phyloP scores from a whole-genome alignment of 768 basidiomycete genomes.

The Pleurotus ostreatus region DNA sequence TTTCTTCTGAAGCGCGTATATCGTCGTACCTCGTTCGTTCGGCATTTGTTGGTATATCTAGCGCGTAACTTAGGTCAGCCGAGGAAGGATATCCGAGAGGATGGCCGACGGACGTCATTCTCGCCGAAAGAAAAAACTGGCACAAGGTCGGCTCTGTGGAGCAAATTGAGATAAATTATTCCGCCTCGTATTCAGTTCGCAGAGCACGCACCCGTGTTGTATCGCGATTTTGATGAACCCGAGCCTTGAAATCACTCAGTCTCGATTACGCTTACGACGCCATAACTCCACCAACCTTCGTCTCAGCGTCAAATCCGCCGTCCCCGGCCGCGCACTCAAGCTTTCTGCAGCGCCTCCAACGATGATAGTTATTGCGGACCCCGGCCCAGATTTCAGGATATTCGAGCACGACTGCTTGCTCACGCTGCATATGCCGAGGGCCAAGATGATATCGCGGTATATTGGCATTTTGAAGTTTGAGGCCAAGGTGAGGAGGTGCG shows the following conservation, averaged over 20 bases:
- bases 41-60: constrained; percentile 98
- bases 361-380: constrained; percentile 85
- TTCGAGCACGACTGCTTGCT: constrained; percentile 88
- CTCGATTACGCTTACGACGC: neutral
- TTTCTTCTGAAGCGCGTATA: constrained; percentile 83
- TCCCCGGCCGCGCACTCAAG: constrained; percentile 93
- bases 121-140: constrained; percentile 99
- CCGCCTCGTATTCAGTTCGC: constrained; percentile 2
- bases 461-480: constrained; percentile 91
- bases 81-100: neutral
- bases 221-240: constrained; percentile 97
- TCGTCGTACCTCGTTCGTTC: constrained; percentile 86
- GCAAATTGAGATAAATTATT: neutral
- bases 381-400: constrained; percentile 64
- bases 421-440: constrained; percentile 89
- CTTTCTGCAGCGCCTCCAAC: constrained; percentile 96
- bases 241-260: constrained; percentile 38
- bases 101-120: constrained; percentile 72
- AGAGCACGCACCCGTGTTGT: constrained; percentile 66
- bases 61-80: neutral
- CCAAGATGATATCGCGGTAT: constrained; percentile 87
- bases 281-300: constrained; percentile 45
- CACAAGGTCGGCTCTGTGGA: constrained; percentile 81
- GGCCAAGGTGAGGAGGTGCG: constrained; percentile 87
- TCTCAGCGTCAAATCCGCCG: constrained; percentile 81